Evolutionary conservation across 768 basidiomycete genomes (phyloP), one percentile per base, ranked within the genome.

Genomic region (Phanerodontia chrysosporium): DNA sequence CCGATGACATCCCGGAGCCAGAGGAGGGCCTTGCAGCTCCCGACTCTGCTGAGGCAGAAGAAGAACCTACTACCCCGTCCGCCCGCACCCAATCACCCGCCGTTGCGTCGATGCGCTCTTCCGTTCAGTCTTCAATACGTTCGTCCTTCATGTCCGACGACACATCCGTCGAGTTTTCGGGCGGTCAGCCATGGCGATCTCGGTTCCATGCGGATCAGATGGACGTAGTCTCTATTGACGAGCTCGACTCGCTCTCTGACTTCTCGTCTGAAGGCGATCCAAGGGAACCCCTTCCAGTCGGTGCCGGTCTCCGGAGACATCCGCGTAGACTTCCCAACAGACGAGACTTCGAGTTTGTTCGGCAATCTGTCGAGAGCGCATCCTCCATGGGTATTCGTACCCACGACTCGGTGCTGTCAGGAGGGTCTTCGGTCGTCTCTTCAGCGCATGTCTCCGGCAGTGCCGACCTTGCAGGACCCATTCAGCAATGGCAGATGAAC

Each of bases 401-500:
- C 10, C 82, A 82, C 39, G 81, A 81, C 39, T 88, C 86, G 2
- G 70, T 85, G 55, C 77, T 75, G 24, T 87, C 82, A 29, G 80
- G 71, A 56, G 75, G 72, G 1, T 75, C 78, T 53, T 71, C 73
- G n/a, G 62, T 69, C 10, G 64, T 74, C 10, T 78, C 81, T 12
- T 74, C 76, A 0, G 65, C 75, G 3, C 63, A 63, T 3, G 59
- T 58, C 25, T 63, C 60, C 6, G 76, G 76, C 22, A 73, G 61
- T 28, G 64, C 67, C 6, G 65, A 58, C 0, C 68, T 70, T 8
- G 80, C 78, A 1, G 78, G 74, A 0, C 74, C 73, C 28, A 84
- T 92, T 18, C 83, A 86, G n/a, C 83, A 85, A 55, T 93, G 92
- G 92, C 92, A 92, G 64, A 76, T 90, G 72, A 89, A 89, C 66